Base-by-base conservation (phyloP, 2,329 filamentous ascomycete species). In the Botrytis paeoniae region DNA sequence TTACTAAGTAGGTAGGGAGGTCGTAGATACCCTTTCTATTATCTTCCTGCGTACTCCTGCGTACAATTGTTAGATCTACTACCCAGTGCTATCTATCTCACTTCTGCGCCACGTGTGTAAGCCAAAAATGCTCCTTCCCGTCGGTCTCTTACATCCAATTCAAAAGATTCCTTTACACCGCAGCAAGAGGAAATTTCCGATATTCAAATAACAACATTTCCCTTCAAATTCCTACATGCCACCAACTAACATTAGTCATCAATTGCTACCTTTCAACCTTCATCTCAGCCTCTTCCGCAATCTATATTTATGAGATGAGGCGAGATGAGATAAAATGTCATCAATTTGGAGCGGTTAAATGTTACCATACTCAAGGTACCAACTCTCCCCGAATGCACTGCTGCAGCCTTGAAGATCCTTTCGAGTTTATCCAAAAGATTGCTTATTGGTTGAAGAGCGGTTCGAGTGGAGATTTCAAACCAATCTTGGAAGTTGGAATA, bases 351-450 rank as follows among this genome's bases (percentile, higher is more conserved):
- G 43, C 43, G 32, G 32, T 66, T 51, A 37, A 65, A 66, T 51
- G 43, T 51, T 37, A 37, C 43, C 43, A 51, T 66, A n/a, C 4
- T 16, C 14, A 41, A 41, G 60, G 60, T 29, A 51, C 43, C 43
- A 65, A 51, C 7, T 41, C 35, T 29, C 37, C n/a, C n/a, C 37
- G 25, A 29, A 41, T 63, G 60, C 60, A 41, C 32, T 66, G 63
- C 63, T 66, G 29, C 63, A 66, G 43, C 43, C 63, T 48, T 65
- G 41, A 37, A 48, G 41, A 37, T 48, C 63, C 41, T 65, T 65
- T 37, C 1, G 6, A n/a, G 10, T 35, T n/a, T 10, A 48, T 9
- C 29, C 64, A 20, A 29, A 18, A 9, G 22, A 54, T 39, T 41
- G 2, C 35, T 54, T 39, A 39, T 22, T 68, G 45, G 32, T 41